Evolutionary conservation across 23 red algal species (phyloP).

Genomic region (Agarophyton chilense): DNA sequence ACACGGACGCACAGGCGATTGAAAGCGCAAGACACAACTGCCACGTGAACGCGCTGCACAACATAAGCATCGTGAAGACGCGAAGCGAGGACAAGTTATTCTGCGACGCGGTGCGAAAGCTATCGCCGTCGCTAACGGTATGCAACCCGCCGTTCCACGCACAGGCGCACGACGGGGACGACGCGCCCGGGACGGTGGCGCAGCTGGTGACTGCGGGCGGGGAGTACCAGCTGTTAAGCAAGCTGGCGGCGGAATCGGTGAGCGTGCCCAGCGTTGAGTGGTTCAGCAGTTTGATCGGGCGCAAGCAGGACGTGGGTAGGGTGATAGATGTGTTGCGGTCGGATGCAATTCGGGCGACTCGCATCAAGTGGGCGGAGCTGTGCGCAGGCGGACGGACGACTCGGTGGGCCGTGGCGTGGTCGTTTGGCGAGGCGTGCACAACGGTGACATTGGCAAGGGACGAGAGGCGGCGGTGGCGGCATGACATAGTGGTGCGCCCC

Average conservation of each 20-base stretch:
- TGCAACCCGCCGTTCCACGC: constrained; percentile 69
- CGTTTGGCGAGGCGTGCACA: constrained; percentile 26
- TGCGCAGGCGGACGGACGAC: constrained; percentile 40
- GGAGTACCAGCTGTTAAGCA: constrained; percentile 28
- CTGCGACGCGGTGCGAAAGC: not conserved
- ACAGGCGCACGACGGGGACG: not conserved
- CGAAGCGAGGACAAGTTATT: constrained; percentile 1
- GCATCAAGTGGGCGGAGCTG: constrained; percentile 24
- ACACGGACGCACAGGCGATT: constrained; percentile 35
- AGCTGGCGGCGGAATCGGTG: constrained; percentile 29
- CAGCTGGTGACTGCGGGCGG: constrained; percentile 55
- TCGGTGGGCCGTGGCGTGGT: constrained; percentile 68
- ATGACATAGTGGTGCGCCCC: not conserved
- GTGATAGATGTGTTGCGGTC: constrained; percentile 26
- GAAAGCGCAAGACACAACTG: constrained; percentile 15
- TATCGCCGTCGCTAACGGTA: constrained; percentile 11
- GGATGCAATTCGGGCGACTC: not conserved
- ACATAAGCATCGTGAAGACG: constrained; percentile 2
- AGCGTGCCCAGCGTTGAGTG: not conserved
- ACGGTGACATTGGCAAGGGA: not conserved
- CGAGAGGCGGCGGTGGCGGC: not conserved
- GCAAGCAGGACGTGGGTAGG: constrained; percentile 35
- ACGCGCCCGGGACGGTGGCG: constrained; percentile 9
- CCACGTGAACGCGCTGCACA: constrained; percentile 4
- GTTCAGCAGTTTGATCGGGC: constrained; percentile 56